Evolutionary conservation across 768 basidiomycete species (phyloP).

Genomic region (Podaxis sp.): DNA sequence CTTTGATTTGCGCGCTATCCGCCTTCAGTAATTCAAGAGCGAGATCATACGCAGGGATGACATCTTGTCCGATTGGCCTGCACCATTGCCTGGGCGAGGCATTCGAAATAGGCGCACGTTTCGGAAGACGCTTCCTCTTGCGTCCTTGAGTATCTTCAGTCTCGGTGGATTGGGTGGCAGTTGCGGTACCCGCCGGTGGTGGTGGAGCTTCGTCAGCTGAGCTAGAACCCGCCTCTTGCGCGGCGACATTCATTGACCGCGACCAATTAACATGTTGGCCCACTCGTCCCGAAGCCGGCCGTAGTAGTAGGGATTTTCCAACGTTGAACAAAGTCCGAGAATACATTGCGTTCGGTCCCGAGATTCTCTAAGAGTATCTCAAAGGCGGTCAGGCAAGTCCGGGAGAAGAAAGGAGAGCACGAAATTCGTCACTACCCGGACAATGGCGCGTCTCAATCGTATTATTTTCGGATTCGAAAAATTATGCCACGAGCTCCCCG

Average conservation of each 20-base stretch:
- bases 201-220: neutral
- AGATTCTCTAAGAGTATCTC: neutral
- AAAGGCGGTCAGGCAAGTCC: neutral
- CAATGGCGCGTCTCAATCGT: neutral
- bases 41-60: slow-evolving; percentile 81
- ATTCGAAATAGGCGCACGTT: slow-evolving; percentile 52
- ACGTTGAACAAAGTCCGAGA: neutral
- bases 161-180: neutral
- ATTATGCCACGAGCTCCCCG: neutral
- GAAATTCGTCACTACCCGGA: neutral
- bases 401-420: neutral
- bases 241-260: slow-evolving; percentile 3
- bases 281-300: slow-evolving; percentile 8
- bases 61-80: slow-evolving; percentile 56
- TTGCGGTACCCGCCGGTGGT: neutral
- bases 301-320: neutral
- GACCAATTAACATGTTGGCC: neutral
- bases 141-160: slow-evolving; percentile 28
- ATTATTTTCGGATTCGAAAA: neutral
- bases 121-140: slow-evolving; percentile 23
- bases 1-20: slow-evolving; percentile 55
- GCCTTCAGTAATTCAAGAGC: slow-evolving; percentile 68
- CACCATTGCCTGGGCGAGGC: slow-evolving; percentile 62
- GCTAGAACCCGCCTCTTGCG: neutral
- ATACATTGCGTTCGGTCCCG: neutral